These are phyloP conservation scores for Starmera dryadoides DNA, from an alignment of 805 yeast species.

Conservation along the genomic window DNA sequence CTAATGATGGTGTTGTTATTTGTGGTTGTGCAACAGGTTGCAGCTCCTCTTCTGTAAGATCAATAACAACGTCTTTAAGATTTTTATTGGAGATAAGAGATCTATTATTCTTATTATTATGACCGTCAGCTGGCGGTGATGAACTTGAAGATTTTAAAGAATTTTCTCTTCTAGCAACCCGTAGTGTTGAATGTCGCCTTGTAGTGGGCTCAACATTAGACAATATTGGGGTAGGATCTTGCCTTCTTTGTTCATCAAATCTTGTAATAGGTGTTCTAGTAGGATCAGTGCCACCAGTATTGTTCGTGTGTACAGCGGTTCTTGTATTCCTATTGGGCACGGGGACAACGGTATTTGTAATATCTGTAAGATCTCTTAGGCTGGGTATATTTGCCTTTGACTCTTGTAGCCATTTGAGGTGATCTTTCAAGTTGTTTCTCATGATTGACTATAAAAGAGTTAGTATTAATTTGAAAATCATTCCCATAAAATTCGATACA, in stretches of 20 bases:
- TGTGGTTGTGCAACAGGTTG: constrained; percentile 5
- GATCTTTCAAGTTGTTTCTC: constrained; percentile 21
- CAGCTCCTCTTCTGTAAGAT: constrained; percentile 11
- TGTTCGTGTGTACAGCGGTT: not conserved
- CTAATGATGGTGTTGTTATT: not conserved
- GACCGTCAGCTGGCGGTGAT: not conserved
- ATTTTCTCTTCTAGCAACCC: constrained; percentile 15
- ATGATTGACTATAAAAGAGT: constrained; percentile 1
- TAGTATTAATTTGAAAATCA: too few species aligned
- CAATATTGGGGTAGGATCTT: not conserved
- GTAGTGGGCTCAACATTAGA: constrained; percentile 6
- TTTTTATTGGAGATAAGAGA: not conserved
- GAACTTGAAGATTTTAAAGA: constrained; percentile 5
- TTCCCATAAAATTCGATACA: too few species aligned
- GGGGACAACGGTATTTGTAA: not conserved
- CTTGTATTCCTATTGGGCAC: not conserved
- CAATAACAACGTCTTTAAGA: constrained; percentile 13
- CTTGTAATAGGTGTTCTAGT: not conserved
- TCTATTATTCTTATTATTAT: too few species aligned
- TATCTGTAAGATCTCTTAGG: constrained; percentile 4
- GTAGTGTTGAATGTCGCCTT: constrained; percentile 9
- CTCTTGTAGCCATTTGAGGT: constrained; percentile 19
- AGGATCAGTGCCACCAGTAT: not conserved
- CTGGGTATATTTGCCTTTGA: constrained; percentile 17
- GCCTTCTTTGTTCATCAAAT: not conserved